A percentile compares a stretch with the other conserved stretches of the same genome.
Evolutionary conservation across 1,284 basidiomycete species (phyloP).

Genomic region (Fomitiporia mediterranea): DNA sequence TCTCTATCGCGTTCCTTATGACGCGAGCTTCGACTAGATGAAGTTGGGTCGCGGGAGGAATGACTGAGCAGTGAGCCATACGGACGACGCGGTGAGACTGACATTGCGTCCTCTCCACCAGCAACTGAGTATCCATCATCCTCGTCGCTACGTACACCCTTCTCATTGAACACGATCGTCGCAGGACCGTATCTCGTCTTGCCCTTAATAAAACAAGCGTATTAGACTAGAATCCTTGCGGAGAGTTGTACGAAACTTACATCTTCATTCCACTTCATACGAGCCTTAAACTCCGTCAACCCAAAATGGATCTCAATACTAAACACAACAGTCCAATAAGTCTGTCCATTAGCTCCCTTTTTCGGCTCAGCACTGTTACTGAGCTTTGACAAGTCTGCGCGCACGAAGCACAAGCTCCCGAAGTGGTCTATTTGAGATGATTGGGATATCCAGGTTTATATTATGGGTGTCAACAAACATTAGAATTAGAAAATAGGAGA

Average conservation of each 20-base stretch:
- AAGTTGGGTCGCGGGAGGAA: background rate
- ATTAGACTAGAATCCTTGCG: constrained; percentile 13
- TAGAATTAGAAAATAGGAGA: background rate
- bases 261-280: constrained; percentile 76
- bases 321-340: constrained; percentile 76
- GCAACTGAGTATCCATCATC: constrained; percentile 44
- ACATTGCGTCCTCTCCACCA: constrained; percentile 29
- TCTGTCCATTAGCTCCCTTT: constrained; percentile 55
- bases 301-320: constrained; percentile 79
- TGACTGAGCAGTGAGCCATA: constrained; percentile 9
- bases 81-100: constrained; percentile 14
- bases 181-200: constrained; percentile 49
- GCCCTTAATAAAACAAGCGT: constrained; percentile 36
- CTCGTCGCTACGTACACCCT: constrained; percentile 66
- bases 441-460: background rate
- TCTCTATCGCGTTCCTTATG: background rate
- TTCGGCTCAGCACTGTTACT: constrained; percentile 65
- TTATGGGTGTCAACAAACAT: too few species aligned
- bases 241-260: constrained; percentile 37
- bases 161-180: constrained; percentile 73
- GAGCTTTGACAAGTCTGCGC: constrained; percentile 67
- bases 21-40: background rate
- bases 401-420: constrained; percentile 70
- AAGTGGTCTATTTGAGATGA: constrained; percentile 46
- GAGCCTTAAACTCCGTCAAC: constrained; percentile 70